These are phyloP conservation scores for Stagonosporopsis vannaccii DNA, from an alignment of 2,329 filamentous ascomycete species.

Conservation along the genomic window DNA sequence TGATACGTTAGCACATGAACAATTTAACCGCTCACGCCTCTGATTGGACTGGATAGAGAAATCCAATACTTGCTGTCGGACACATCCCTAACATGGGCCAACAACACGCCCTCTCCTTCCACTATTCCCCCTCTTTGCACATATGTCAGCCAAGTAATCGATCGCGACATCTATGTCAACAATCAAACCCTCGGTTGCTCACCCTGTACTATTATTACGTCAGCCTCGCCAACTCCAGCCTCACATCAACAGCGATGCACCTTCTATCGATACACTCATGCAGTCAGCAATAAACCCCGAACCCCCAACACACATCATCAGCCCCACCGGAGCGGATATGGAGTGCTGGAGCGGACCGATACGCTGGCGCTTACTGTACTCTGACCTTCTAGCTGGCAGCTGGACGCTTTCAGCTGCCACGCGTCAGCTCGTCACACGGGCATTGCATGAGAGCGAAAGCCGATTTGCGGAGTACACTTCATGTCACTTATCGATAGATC, in stretches of 20 bases:
- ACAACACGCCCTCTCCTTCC: background rate
- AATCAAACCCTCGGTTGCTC: background rate
- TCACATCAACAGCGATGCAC: background rate
- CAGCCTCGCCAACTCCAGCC: constrained; percentile 6
- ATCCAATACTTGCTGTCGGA: constrained; percentile 12
- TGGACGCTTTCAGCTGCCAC: constrained; percentile 4
- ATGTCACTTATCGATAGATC: constrained; percentile 15
- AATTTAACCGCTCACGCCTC: background rate
- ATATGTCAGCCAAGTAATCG: background rate
- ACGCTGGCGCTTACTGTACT: constrained; percentile 16
- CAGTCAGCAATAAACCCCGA: constrained; percentile 12
- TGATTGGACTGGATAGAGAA: constrained; percentile 11
- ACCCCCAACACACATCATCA: constrained; percentile 3
- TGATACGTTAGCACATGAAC: constrained; percentile 14
- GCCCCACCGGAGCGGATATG: background rate
- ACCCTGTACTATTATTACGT: background rate
- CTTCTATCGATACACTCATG: background rate
- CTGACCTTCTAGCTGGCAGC: background rate
- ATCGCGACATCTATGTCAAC: background rate
- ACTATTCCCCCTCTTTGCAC: background rate
- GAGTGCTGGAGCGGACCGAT: constrained; percentile 15
- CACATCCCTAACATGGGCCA: background rate
- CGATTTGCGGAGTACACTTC: constrained; percentile 1
- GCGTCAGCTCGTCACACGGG: constrained; percentile 13
- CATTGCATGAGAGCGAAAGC: background rate